Percentiles rank a stretch among this genome's conserved stretches.
Conservation (phyloP, 2,329 filamentous ascomycete genomes). For the Nannizzia gypsea region DNA sequence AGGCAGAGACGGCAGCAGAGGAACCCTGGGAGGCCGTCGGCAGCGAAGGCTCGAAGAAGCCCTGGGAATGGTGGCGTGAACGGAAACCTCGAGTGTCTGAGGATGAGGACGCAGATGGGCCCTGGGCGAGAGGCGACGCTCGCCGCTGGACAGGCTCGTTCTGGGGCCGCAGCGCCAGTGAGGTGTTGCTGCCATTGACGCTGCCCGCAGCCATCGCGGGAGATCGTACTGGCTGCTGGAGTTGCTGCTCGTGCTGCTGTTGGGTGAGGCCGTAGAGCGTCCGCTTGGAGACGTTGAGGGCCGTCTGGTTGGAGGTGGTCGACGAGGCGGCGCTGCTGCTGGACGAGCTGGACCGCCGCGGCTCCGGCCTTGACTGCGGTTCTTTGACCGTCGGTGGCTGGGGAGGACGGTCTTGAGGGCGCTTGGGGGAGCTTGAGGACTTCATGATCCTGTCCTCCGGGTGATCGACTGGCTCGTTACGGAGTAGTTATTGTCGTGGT, state of each 20-base stretch:
- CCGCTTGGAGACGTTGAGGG: conserved; percentile 32
- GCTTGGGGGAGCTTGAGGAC: conserved; percentile 7
- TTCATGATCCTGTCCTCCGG: conserved; percentile 3
- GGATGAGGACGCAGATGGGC: conserved; percentile 15
- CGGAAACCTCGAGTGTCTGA: conserved; percentile 31
- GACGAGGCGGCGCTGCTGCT: conserved; percentile 38
- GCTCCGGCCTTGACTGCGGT: conserved; percentile 17
- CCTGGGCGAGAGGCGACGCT: conserved; percentile 26
- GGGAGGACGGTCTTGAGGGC: conserved; percentile 16
- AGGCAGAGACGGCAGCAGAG: conserved; percentile 41
- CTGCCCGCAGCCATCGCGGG: conserved; percentile 19
- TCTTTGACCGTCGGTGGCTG: conserved; percentile 14
- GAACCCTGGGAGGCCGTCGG: conserved; percentile 39
- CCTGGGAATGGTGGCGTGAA: conserved; percentile 47
- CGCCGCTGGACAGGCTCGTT: conserved; percentile 26
- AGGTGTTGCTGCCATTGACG: conserved; percentile 25
- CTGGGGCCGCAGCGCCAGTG: conserved; percentile 29
- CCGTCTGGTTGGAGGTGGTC: conserved; percentile 33
- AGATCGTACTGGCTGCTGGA: conserved; percentile 15
- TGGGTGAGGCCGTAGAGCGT: conserved; percentile 26
- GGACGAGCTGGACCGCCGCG: conserved; percentile 31
- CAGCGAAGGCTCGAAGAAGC: conserved; percentile 55
- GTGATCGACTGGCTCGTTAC: neutral
- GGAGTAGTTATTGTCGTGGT: too few relatives aligned
- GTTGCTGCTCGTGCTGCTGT: conserved; percentile 14